Conservation (phyloP, 345 rosid genomes). For the Brassica napus region DNA sequence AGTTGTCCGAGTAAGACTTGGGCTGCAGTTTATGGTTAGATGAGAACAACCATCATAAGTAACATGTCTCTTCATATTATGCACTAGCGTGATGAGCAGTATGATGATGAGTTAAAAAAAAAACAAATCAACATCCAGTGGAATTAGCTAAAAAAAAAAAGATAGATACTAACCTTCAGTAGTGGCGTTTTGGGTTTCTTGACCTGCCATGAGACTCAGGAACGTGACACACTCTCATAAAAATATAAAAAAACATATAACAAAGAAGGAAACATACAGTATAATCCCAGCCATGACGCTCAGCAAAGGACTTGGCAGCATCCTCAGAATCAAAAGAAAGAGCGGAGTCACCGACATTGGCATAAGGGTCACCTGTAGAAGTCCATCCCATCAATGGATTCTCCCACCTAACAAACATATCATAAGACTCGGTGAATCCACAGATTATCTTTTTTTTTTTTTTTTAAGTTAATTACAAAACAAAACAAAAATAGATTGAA, state of each 20-base stretch:
- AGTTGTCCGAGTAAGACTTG: background rate
- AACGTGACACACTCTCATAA: too few relatives aligned
- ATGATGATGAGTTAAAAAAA: background rate
- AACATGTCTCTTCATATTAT: background rate
- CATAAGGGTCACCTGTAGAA: slow-evolving; percentile 97
- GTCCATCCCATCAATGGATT: slow-evolving; percentile 99
- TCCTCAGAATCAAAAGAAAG: slow-evolving; percentile 75
- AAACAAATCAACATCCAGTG: background rate
- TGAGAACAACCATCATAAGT: background rate
- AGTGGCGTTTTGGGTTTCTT: slow-evolving; percentile 59
- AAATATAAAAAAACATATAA: too few relatives aligned
- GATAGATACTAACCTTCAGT: slow-evolving; percentile 38
- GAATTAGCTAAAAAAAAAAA: background rate
- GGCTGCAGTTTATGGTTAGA: background rate
- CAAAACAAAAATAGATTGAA: background rate
- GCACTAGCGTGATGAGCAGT: background rate
- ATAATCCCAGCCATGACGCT: slow-evolving; percentile 90
- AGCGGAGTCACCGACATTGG: slow-evolving; percentile 91
- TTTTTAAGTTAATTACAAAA: background rate
- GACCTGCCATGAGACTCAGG: slow-evolving; percentile 49
- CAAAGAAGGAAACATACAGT: background rate
- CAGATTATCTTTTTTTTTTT: background rate
- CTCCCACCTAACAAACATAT: slow-evolving; percentile 74
- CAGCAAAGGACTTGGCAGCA: slow-evolving; percentile 87
- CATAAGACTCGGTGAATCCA: background rate